Evolutionary conservation across 176 grass and related monocot genomes (phyloP), one percentile per base, ranked within the genome.

Genomic region (Aegilops tauschii): DNA sequence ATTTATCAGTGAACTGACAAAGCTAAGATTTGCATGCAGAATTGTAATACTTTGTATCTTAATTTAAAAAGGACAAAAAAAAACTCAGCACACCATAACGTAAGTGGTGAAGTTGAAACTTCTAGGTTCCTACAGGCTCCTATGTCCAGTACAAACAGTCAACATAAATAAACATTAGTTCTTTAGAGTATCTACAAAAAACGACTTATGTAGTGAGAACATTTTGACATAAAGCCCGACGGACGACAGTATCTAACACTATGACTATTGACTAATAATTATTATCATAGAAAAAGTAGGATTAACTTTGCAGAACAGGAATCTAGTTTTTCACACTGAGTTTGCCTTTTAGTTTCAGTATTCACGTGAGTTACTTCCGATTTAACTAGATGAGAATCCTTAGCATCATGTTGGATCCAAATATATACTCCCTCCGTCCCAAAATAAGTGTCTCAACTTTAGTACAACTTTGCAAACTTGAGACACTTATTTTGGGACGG

Each of bases 331-430:
- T 23, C 40, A 50, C 3, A 66, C 82, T 25, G 8, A 20, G 20
- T 66, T 84, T 76, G 71, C 21, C 40, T 39, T 62, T 84, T 64
- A 76, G 14, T 18, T 84, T 84, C 58, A 25, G 56, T 27, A 36
- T 52, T 71, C 47, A 84, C 16, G 25, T 76, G 59, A 65, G 61
- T 45, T 44, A 50, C 49, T 50, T 50, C 49, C 49, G 13, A 50
- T 14, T 50, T 50, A 54, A 47, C 47, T 77, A 88, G 75, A 78
- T 77, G 2, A 67, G 42, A 30, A 58, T 17, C 58, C 47, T 52
- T 52, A 52, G 49, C 34, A 67, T 5, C 34, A 81, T 8, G 50
- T 30, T 81, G 50, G 61, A 59, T 81, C 20, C 42, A 61, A 44
- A 58, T 32, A 28, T 34, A 25, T 34, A 34, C 32, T 34, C 3